These are phyloP conservation scores for Botryosphaeria dothidea DNA, from an alignment of 2,329 filamentous ascomycete species.

Conservation along the genomic window DNA sequence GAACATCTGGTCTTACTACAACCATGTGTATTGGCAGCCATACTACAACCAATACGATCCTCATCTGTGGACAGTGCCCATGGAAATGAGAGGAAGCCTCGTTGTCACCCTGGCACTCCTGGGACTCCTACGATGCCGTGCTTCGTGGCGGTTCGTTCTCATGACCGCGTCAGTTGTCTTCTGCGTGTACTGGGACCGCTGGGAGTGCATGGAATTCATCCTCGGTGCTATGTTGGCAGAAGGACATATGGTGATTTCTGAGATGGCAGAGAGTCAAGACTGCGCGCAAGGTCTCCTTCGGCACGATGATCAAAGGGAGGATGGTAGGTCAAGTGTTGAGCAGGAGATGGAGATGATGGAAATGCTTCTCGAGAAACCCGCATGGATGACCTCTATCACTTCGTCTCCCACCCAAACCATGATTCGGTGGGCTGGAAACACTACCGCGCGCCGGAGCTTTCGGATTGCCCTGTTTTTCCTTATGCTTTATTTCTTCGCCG, in stretches of 20 bases:
- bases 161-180: background rate
- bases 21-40: background rate
- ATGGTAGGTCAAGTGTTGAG: too few relatives aligned
- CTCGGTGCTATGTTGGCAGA: background rate
- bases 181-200: background rate
- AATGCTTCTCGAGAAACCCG: background rate
- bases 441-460: background rate
- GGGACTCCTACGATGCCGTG: constrained; percentile 17
- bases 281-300: background rate
- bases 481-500: background rate
- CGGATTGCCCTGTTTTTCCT: background rate
- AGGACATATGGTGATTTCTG: background rate
- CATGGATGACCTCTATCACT: background rate
- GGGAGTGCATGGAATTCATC: background rate
- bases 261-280: background rate
- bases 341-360: background rate
- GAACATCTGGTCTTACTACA: constrained; percentile 7
- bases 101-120: constrained; percentile 47
- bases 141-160: background rate
- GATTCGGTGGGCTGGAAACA: background rate
- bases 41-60: constrained; percentile 21
- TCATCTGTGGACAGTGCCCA: constrained; percentile 49
- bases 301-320: background rate
- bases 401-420: background rate
- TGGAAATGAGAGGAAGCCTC: constrained; percentile 48